These are phyloP conservation scores for Gentiana straminea DNA, from an alignment of 257 asterid species.

Conservation along the genomic window DNA sequence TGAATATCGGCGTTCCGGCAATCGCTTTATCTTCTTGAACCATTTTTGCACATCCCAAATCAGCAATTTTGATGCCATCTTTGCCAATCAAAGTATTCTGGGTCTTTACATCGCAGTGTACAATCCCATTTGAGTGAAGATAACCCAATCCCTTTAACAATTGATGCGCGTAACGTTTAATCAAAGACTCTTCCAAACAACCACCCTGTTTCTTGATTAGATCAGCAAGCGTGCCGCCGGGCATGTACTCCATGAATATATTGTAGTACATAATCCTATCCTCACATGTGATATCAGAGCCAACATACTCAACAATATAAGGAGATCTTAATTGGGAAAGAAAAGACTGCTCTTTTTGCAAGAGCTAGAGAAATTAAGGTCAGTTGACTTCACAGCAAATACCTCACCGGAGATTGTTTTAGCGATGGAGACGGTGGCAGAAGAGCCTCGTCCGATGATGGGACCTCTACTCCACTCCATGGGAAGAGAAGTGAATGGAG, in stretches of 20 bases:
- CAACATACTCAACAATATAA: conserved; percentile 37
- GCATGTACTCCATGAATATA: conserved; percentile 60
- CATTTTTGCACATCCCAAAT: conserved; percentile 61
- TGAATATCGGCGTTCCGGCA: conserved; percentile 78
- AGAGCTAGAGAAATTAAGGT: conserved; percentile 26
- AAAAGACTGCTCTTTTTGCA: conserved; percentile 41
- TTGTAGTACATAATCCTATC: conserved; percentile 20
- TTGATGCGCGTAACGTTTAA: conserved; percentile 28
- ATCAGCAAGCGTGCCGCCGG: conserved; percentile 70
- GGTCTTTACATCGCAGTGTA: conserved; percentile 72
- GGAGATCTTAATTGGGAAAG: conserved; percentile 63
- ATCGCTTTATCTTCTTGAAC: conserved; percentile 14
- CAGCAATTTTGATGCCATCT: conserved; percentile 56
- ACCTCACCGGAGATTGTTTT: conserved; percentile 32
- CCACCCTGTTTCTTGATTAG: conserved; percentile 39
- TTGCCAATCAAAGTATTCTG: conserved; percentile 45
- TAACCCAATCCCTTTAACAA: conserved; percentile 48
- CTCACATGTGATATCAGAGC: conserved; percentile 36
- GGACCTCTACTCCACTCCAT: conserved; percentile 85
- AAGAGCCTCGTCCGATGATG: conserved; percentile 63
- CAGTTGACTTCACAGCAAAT: conserved; percentile 66
- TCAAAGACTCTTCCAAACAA: conserved; percentile 26
- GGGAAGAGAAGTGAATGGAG: conserved; percentile 8
- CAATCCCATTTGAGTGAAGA: conserved; percentile 43
- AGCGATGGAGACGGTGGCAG: conserved; percentile 65